Base-by-base conservation (phyloP, 306 rosid genomes). In the Geum urbanum region DNA sequence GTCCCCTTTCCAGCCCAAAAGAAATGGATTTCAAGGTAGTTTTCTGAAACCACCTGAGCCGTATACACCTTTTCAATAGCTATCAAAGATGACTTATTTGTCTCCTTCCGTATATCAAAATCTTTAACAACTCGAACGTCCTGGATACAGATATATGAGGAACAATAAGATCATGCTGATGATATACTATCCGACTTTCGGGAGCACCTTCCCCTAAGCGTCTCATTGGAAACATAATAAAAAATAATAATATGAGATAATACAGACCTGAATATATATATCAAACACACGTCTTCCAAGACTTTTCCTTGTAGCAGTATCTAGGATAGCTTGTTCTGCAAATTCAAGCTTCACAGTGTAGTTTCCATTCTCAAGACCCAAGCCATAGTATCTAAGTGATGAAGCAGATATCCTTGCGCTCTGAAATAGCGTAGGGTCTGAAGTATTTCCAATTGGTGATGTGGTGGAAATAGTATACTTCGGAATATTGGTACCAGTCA, bases 1-100 rank as follows among this genome's bases (percentile, higher is more conserved):
- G 94, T 89, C 52, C 97, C 97, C 74, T 91, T 91, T 51, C 97
- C 97, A 32, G 94, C 96, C 97, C 96, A 89, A 73, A 89, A 82
- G 40, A 91, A 87, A 85, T 91, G 97, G 69, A 91, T 76, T 76
- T 89, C 97, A 19, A 91, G 68, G 84, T 66, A 76, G 74, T 84
- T 91, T 77, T 87, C 81, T 46, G 88, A 75, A 37, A 91, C 94
- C 62, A 91, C 96, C 62, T 46, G 60, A 80, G 72, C 84, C 37
- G 45, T 71, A 68, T 73, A 85, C 9, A 55, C 57, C 79, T 0
- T 81, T 51, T 14, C 48, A 10, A 85, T 80, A 32, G 88, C 84
- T 69, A 37, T 73, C 44, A 49, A 73, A 45, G 87, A 81, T 58
- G 60, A 85, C 18, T 91, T 56, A 56, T 56, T 89, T 50, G 97